phyloP scores from a whole-genome alignment of 768 basidiomycete genomes.

The Boletales sp. region DNA sequence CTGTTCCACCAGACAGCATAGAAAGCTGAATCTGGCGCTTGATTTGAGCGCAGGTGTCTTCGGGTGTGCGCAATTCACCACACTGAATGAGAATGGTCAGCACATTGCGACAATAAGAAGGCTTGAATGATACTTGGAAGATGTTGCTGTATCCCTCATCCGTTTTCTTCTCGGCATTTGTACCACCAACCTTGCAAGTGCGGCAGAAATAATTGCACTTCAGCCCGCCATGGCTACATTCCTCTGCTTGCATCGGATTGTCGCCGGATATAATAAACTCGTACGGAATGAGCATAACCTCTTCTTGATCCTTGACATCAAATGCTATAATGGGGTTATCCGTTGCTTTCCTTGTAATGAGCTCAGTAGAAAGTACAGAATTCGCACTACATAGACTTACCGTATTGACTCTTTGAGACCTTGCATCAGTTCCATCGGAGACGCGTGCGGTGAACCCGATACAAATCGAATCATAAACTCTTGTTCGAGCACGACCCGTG shows the following conservation, averaged over 20 bases:
- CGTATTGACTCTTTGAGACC: conserved; percentile 26
- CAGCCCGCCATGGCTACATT: conserved; percentile 31
- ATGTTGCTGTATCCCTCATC: conserved; percentile 24
- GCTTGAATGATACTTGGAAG: conserved; percentile 23
- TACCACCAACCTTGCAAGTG: conserved; percentile 31
- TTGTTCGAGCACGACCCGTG: conserved; percentile 28
- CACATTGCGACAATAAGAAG: not conserved
- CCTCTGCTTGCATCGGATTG: conserved; percentile 38
- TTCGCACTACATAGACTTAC: too few species aligned
- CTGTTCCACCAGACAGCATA: conserved; percentile 2
- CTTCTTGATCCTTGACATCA: conserved; percentile 19
- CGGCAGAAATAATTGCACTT: conserved; percentile 32
- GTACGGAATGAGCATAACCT: conserved; percentile 24
- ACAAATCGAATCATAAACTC: conserved; percentile 31
- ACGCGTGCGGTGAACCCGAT: conserved; percentile 31
- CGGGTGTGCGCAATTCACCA: conserved; percentile 4
- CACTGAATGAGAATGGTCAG: not conserved
- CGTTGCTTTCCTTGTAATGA: conserved; percentile 9
- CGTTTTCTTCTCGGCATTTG: conserved; percentile 13
- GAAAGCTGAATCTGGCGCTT: conserved; percentile 6
- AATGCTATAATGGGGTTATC: conserved; percentile 13
- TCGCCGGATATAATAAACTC: conserved; percentile 22
- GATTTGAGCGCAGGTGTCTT: conserved; percentile 1
- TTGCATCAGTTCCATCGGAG: conserved; percentile 32
- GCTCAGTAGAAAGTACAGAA: too few species aligned